These are phyloP conservation scores for Toxoplasma gondii DNA, from an alignment of 169 alveolate genomes.

Conservation along the genomic window DNA sequence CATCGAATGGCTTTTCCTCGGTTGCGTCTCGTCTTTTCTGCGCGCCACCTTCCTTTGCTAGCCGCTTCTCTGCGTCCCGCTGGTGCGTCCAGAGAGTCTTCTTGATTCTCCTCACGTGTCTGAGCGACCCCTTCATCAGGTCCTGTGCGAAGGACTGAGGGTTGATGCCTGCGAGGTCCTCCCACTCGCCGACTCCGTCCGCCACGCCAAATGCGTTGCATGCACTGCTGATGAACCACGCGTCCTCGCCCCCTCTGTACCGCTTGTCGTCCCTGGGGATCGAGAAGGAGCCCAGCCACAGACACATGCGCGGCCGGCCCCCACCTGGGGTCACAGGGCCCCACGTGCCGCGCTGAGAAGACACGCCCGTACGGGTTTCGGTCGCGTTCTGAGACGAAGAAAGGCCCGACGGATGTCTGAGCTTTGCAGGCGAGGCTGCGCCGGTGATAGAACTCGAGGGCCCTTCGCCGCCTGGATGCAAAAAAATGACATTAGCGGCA, in stretches of 20 bases:
- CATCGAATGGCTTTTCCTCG: background rate
- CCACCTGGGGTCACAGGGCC: background rate
- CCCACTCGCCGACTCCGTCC: slow-evolving; percentile 78
- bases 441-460: too few relatives aligned
- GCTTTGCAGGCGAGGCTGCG: too few relatives aligned
- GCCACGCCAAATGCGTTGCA: slow-evolving; percentile 74
- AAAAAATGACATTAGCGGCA: too few relatives aligned
- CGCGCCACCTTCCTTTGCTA: background rate
- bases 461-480: too few relatives aligned
- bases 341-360: too few relatives aligned
- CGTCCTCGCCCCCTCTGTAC: slow-evolving; percentile 75
- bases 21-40: background rate
- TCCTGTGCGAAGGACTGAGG: slow-evolving; percentile 71
- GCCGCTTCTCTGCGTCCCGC: background rate
- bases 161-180: slow-evolving; percentile 72
- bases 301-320: slow-evolving; percentile 38
- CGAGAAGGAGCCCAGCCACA: slow-evolving; percentile 74
- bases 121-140: slow-evolving; percentile 65
- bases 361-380: too few relatives aligned
- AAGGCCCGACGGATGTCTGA: too few relatives aligned
- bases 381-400: too few relatives aligned
- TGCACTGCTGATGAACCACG: slow-evolving; percentile 69
- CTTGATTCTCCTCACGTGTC: background rate
- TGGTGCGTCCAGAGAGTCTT: background rate
- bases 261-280: slow-evolving; percentile 75